Evolutionary conservation across 345 rosid species (phyloP), one percentile per base, ranked within the genome.

Genomic region (Euphorbia peplus): DNA sequence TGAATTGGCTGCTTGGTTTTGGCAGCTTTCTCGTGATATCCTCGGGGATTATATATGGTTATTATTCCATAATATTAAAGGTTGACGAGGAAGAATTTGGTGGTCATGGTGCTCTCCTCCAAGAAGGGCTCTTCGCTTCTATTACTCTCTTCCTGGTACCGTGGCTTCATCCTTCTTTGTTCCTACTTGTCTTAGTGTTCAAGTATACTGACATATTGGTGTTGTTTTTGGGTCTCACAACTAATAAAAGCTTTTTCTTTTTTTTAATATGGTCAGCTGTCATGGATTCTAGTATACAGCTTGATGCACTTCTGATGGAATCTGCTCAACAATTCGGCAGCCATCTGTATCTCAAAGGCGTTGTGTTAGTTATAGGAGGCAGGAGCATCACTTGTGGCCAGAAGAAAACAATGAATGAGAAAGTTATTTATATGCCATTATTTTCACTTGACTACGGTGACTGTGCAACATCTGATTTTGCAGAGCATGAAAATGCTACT

Each of bases 251-350:
- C 25, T 50, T 46, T 46, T 26, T 57, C 46, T 12, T 32, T 7
- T 41, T 76, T 78, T 69, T 77, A 2, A 76, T 29, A 32, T 70
- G n/a, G 79, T 74, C 96, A 93, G 98, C 88, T 91, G 63, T 87
- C 96, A 8, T 91, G 97, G 98, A 83, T 86, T 82, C 83, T 93
- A 73, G 90, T 91, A 79, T 93, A 91, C 85, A 91, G 98, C 88
- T 77, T 95, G 90, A 90, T 82, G 47, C 96, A 95, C 73, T 91
- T 88, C 77, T 88, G 84, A 91, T 63, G 30, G 63, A 68, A 63
- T 1, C 18, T 50, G 73, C 28, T 61, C 32, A 28, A 50, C 60
- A 47, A 66, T 51, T 58, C 64, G 76, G 68, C 37, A 55, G 68
- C 65, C 30, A 53, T 19, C 11, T 14, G 58, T 25, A 47, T 61